Evolutionary conservation across 352 stramenopile species (phyloP).

Genomic region (Globisporangium takayamanum): DNA sequence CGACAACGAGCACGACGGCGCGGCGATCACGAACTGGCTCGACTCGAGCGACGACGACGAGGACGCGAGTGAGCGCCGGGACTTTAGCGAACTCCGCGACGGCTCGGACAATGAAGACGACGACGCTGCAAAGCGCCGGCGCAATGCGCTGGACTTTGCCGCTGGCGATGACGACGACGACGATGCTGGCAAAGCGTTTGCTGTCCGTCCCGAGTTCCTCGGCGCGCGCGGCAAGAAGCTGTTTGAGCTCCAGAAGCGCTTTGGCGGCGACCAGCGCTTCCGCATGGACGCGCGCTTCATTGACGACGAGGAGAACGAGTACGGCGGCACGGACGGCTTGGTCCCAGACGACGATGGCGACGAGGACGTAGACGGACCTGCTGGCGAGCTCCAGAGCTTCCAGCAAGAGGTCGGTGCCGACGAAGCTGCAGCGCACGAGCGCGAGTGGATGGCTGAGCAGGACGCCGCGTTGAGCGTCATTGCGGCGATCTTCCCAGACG

Average conservation of each 20-base stretch:
- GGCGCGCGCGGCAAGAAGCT: constrained; percentile 61
- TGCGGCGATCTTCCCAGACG: constrained; percentile 51
- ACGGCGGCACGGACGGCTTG: constrained; percentile 32
- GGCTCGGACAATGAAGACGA: constrained; percentile 51
- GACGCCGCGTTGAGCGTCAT: constrained; percentile 47
- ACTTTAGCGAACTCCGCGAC: constrained; percentile 14
- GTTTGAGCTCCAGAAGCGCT: constrained; percentile 81
- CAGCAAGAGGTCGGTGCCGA: constrained; percentile 31
- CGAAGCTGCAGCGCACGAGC: constrained; percentile 24
- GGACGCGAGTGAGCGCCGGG: constrained; percentile 7
- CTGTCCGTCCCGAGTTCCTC: constrained; percentile 64
- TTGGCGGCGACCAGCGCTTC: constrained; percentile 72
- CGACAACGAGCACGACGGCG: background rate
- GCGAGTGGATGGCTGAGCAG: constrained; percentile 47
- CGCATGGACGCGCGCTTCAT: constrained; percentile 72
- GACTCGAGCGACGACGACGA: constrained; percentile 16
- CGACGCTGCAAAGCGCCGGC: constrained; percentile 1
- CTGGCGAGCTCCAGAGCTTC: constrained; percentile 41
- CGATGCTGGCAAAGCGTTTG: constrained; percentile 35
- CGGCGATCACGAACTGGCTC: constrained; percentile 11
- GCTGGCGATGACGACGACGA: constrained; percentile 20
- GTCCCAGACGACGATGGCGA: constrained; percentile 20
- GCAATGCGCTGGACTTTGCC: constrained; percentile 14
- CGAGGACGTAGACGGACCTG: constrained; percentile 9
- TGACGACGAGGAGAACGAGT: constrained; percentile 59